phyloP scores from a whole-genome alignment of 1,139 yeast species.

The Scheffersomyces parashehatae region DNA sequence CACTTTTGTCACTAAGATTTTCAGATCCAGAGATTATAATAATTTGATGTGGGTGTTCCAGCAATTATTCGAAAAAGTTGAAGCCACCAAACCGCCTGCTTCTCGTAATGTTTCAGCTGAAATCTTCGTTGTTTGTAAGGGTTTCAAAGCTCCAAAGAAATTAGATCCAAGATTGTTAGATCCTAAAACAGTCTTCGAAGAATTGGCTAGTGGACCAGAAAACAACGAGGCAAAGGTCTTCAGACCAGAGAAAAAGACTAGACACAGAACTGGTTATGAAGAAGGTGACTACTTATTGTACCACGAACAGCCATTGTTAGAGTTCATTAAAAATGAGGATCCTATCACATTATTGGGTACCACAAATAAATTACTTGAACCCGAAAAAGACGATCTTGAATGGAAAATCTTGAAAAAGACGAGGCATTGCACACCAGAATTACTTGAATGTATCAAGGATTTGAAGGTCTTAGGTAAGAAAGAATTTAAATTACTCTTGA shows the following conservation, averaged over 20 bases:
- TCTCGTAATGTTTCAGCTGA: constrained; percentile 99
- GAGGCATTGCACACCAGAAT: constrained; percentile 74
- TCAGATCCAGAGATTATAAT: constrained; percentile 96
- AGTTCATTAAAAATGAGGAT: constrained; percentile 76
- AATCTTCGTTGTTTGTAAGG: constrained; percentile 94
- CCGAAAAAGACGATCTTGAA: constrained; percentile 62
- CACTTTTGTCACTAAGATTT: constrained; percentile 94
- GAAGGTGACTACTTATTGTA: constrained; percentile 85
- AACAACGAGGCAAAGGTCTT: constrained; percentile 90
- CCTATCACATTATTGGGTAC: constrained; percentile 84
- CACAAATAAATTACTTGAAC: constrained; percentile 55
- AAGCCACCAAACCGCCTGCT: constrained; percentile 98
- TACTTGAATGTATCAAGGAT: constrained; percentile 83
- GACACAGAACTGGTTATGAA: constrained; percentile 96
- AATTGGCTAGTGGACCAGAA: constrained; percentile 70
- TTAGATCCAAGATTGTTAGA: constrained; percentile 90
- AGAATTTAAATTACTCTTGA: constrained; percentile 81
- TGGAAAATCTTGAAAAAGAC: constrained; percentile 71
- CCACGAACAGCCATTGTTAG: constrained; percentile 73
- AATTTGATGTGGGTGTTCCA: constrained; percentile 97
- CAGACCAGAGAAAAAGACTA: constrained; percentile 87
- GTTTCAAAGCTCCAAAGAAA: constrained; percentile 94
- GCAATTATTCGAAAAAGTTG: constrained; percentile 92
- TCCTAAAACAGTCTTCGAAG: constrained; percentile 93
- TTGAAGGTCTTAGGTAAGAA: constrained; percentile 90